phyloP scores from a whole-genome alignment of 2,329 filamentous ascomycete genomes.

The Aspergillus awamori region DNA sequence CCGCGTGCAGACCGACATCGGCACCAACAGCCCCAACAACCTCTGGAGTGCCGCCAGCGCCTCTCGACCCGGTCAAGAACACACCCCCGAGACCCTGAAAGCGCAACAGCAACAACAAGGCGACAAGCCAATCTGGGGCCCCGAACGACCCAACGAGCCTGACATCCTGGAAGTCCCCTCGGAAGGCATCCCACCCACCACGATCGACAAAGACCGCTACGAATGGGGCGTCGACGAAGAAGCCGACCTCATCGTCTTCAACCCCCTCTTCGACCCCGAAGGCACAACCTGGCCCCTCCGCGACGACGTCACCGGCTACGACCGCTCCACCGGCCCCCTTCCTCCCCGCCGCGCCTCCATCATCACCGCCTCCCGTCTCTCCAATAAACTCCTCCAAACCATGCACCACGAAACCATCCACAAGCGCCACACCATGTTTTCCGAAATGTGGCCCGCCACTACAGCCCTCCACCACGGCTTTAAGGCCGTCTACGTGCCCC shows the following conservation, averaged over 20 bases:
- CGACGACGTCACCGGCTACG: slow-evolving; percentile 84
- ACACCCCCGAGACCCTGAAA: slow-evolving; percentile 25
- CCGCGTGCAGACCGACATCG: slow-evolving; percentile 73
- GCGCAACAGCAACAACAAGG: slow-evolving; percentile 43
- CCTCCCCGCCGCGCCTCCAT: slow-evolving; percentile 80
- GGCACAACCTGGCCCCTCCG: slow-evolving; percentile 81
- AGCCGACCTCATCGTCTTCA: slow-evolving; percentile 88
- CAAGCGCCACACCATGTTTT: slow-evolving; percentile 86
- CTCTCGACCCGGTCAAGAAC: slow-evolving; percentile 34
- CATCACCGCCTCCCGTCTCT: slow-evolving; percentile 85
- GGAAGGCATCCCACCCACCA: slow-evolving; percentile 72
- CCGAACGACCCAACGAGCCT: slow-evolving; percentile 66
- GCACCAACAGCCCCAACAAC: slow-evolving; percentile 66
- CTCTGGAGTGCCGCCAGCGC: slow-evolving; percentile 62
- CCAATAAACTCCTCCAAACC: slow-evolving; percentile 72
- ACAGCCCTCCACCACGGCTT: slow-evolving; percentile 87
- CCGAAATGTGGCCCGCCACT: slow-evolving; percentile 94
- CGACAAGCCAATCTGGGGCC: slow-evolving; percentile 80
- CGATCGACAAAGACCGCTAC: slow-evolving; percentile 78
- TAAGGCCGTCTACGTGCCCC: slow-evolving; percentile 89
- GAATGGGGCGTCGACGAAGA: slow-evolving; percentile 87
- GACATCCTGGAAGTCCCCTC: slow-evolving; percentile 74
- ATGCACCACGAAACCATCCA: slow-evolving; percentile 91
- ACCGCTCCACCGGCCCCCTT: slow-evolving; percentile 59
- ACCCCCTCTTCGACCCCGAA: slow-evolving; percentile 87